These are phyloP conservation scores for Tetrahymena thermophila DNA, from an alignment of 73 alveolate genomes.

Conservation along the genomic window DNA sequence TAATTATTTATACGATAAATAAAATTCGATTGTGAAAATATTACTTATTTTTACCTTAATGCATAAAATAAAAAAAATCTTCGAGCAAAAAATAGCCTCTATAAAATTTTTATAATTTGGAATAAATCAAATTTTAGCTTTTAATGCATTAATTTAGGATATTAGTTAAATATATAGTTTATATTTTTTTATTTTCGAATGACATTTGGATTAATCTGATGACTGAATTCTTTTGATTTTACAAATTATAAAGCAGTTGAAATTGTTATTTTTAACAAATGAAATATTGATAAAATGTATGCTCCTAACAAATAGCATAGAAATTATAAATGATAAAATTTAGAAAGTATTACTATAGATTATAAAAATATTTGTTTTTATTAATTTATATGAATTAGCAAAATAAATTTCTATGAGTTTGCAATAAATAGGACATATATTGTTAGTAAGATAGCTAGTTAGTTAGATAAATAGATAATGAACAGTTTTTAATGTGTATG, in stretches of 20 bases:
- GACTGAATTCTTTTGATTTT: neutral
- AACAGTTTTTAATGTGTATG: neutral
- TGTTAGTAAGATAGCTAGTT: too few species aligned
- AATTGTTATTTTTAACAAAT: neutral
- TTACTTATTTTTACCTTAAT: neutral
- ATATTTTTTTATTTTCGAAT: too few species aligned
- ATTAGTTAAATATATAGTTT: too few species aligned
- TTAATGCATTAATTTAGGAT: too few species aligned
- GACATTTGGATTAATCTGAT: neutral
- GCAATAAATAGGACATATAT: neutral
- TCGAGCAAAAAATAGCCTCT: neutral
- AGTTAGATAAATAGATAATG: neutral
- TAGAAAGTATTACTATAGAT: neutral
- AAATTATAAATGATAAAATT: too few species aligned
- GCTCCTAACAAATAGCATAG: neutral
- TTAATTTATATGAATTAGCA: neutral
- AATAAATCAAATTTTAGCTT: too few species aligned
- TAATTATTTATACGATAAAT: neutral
- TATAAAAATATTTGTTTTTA: too few species aligned
- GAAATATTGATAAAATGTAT: too few species aligned
- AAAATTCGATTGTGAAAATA: too few species aligned
- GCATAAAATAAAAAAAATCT: neutral
- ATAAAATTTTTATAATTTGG: too few species aligned
- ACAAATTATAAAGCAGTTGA: too few species aligned
- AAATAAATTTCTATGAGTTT: neutral